A percentile compares a stretch with the other conserved stretches of the same genome.
Conservation (phyloP, 2,329 filamentous ascomycete genomes). For the Pestalotiopsis sp. region DNA sequence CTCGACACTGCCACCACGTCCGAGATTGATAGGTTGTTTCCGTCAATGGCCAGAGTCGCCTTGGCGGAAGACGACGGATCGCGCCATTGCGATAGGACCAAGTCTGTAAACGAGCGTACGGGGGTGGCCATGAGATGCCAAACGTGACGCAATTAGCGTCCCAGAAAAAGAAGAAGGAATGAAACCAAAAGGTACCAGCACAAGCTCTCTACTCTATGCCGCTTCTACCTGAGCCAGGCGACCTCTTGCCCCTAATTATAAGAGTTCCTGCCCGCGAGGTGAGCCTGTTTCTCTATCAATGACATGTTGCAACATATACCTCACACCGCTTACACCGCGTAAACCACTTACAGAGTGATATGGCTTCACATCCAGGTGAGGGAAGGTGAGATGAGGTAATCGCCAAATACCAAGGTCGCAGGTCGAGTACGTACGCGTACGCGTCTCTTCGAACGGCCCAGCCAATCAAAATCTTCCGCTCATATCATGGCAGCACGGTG, state of each 20-base stretch:
- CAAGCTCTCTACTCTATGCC: no score
- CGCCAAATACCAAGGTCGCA: not conserved
- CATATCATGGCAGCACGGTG: not conserved
- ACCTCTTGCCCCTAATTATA: no score
- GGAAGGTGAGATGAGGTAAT: not conserved
- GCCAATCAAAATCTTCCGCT: not conserved
- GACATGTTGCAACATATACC: no score
- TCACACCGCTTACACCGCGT: no score
- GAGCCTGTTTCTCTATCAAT: no score
- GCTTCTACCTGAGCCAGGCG: no score
- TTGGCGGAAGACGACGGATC: not conserved
- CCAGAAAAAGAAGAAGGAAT: not conserved
- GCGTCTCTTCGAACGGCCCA: not conserved
- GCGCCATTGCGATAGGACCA: not conserved
- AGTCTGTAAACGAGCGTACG: slow-evolving; percentile 2
- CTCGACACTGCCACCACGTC: slow-evolving; percentile 18
- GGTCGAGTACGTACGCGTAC: not conserved
- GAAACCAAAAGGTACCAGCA: not conserved
- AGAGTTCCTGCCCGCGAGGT: no score
- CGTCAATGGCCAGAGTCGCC: not conserved
- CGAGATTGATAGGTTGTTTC: not conserved
- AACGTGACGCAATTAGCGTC: not conserved
- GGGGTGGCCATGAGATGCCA: not conserved
- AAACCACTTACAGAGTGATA: no score
- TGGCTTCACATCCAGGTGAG: not conserved